These are phyloP conservation scores for Stromatinia cepivora DNA, from an alignment of 2,329 filamentous ascomycete genomes.

Conservation along the genomic window DNA sequence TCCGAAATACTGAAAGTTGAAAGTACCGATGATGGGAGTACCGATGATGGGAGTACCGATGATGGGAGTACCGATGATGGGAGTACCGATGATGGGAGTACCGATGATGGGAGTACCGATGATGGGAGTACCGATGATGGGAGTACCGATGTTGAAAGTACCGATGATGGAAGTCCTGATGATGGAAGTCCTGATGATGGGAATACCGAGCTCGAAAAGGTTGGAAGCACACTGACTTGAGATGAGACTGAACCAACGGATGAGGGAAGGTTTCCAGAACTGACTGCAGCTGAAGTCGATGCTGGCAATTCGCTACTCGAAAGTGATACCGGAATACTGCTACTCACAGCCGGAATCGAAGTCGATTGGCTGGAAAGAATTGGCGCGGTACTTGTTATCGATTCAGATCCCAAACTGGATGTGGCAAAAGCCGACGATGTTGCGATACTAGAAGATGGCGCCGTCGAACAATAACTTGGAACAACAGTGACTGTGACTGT, in stretches of 20 bases:
- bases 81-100: background rate
- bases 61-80: background rate
- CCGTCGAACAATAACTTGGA: background rate
- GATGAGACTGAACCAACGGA: background rate
- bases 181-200: no score
- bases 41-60: background rate
- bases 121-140: constrained; percentile 1
- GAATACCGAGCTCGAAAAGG: background rate
- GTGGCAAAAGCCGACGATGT: background rate
- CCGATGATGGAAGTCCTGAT: no score
- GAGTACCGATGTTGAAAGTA: background rate
- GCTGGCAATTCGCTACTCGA: background rate
- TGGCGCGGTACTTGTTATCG: background rate
- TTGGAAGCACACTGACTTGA: background rate
- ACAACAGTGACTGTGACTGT: constrained; percentile 16
- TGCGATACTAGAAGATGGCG: background rate
- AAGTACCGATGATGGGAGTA: constrained; percentile 2
- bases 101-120: background rate
- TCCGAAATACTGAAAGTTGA: constrained; percentile 8
- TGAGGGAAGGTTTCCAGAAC: constrained; percentile 1
- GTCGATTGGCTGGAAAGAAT: background rate
- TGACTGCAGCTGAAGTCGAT: background rate
- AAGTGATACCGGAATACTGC: background rate
- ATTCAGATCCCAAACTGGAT: background rate
- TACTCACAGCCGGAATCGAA: background rate